phyloP scores from a whole-genome alignment of 1,139 yeast genomes.

The Taphrina deformans region DNA sequence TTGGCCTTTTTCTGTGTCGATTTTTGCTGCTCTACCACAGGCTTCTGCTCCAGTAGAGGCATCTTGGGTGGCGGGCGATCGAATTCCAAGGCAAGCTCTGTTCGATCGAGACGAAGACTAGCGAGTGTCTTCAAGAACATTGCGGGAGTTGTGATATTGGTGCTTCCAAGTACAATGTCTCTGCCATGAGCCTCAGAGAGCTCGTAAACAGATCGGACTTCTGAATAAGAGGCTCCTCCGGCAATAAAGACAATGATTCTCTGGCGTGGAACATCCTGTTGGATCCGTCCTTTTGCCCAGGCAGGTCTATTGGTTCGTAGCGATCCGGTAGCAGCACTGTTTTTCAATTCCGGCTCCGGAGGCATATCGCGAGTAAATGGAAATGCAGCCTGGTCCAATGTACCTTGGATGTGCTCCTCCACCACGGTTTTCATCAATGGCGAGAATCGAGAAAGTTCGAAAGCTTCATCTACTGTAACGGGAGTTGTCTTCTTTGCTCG shows the following conservation, averaged over 20 bases:
- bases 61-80: constrained; percentile 11
- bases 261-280: constrained; percentile 70
- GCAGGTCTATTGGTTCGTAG: constrained; percentile 45
- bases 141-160: constrained; percentile 66
- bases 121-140: constrained; percentile 47
- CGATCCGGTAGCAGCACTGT: constrained; percentile 16
- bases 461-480: constrained; percentile 60
- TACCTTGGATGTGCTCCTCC: constrained; percentile 53
- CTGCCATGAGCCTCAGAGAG: constrained; percentile 61
- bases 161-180: constrained; percentile 83
- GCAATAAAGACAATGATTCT: constrained; percentile 76
- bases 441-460: constrained; percentile 72
- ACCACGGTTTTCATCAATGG: constrained; percentile 68
- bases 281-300: constrained; percentile 43
- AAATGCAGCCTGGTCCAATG: constrained; percentile 59
- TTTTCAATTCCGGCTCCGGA: constrained; percentile 8
- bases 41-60: constrained; percentile 24
- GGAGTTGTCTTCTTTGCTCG: constrained; percentile 43
- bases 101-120: constrained; percentile 9
- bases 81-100: constrained; percentile 7
- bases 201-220: constrained; percentile 73
- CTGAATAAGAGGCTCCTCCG: constrained; percentile 88
- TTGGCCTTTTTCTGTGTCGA: not conserved
- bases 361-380: constrained; percentile 73
- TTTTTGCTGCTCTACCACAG: not conserved